Base-by-base conservation (phyloP, 805 yeast genomes). In the Tetrapisispora nanseiensis region DNA sequence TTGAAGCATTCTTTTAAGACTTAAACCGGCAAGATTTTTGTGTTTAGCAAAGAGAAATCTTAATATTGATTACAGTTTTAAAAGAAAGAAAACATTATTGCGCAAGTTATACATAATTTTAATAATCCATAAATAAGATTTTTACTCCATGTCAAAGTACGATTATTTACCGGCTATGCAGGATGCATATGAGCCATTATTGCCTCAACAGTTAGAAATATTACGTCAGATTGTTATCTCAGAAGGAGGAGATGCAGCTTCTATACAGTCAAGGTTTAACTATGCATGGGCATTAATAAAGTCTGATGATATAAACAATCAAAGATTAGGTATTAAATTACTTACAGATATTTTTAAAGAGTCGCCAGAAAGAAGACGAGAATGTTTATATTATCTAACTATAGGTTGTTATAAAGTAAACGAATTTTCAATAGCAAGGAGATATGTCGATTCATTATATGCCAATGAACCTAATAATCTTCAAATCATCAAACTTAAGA, bases 241-340 rank as follows among this genome's bases (percentile, higher is more conserved):
- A 1, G 97, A 92, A 59, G 80, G 83, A 26, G 63, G 65, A 8
- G 95, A 92, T 5, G 68, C 73, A 31, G 87, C 86, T 0, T 72
- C 89, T 0, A 72, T 84, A 0, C 97, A 87, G 61, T 81, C 96
- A 2, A 75, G 79, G 44, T 92, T 92, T 72, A 92, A 94, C 63
- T 85, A 84, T 54, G 95, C 97, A 0, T 92, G 99, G 98, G 98
- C 94, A 3, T 68, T 92, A 39, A 76, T 94, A 48, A 89, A 86
- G 60, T 79, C 95, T 2, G 57, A 62, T 39, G 69, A 71, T 39
- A 68, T 70, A 19, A 71, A 69, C 31, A 82, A 84, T 47, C 94
- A 85, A 56, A 72, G 82, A 51, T 70, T 81, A 39, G 99, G 97
- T 0, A 77, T 92, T 15, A 79, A 76, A 42, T 69, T 90, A 23